These are phyloP conservation scores for Opeltia flavorubescens DNA, from an alignment of 495 filamentous ascomycete species.

Conservation along the genomic window DNA sequence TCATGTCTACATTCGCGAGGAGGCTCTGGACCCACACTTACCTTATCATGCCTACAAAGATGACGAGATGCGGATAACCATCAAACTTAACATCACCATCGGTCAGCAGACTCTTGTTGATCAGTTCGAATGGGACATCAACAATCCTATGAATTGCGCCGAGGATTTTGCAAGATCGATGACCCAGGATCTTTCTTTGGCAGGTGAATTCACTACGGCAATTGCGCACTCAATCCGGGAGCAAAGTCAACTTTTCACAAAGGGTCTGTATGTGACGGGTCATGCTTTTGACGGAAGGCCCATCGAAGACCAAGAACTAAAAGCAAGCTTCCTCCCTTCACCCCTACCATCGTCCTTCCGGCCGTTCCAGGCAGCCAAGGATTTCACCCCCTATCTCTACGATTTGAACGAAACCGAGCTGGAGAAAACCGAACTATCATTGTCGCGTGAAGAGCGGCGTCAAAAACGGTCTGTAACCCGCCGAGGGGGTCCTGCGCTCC, in stretches of 20 bases:
- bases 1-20: constrained; percentile 77
- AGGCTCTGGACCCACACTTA: constrained; percentile 74
- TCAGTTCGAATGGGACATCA: constrained; percentile 99
- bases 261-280: constrained; percentile 80
- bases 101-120: constrained; percentile 88
- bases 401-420: constrained; percentile 85
- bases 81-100: constrained; percentile 97
- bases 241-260: constrained; percentile 84
- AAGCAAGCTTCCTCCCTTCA: constrained; percentile 70
- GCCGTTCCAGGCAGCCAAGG: constrained; percentile 79
- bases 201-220: constrained; percentile 91
- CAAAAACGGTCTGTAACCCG: constrained; percentile 93
- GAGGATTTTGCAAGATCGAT: constrained; percentile 87
- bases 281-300: constrained; percentile 92
- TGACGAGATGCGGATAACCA: constrained; percentile 90
- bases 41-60: constrained; percentile 94
- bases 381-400: constrained; percentile 84
- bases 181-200: constrained; percentile 79
- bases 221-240: constrained; percentile 96
- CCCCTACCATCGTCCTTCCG: constrained; percentile 73
- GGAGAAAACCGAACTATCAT: constrained; percentile 79
- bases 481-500: constrained; percentile 82
- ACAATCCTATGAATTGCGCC: constrained; percentile 80
- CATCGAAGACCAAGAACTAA: constrained; percentile 79
- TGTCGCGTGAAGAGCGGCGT: constrained; percentile 80